Base-by-base conservation (phyloP, 108 stramenopile species). In the Parietichytrium sp. region DNA sequence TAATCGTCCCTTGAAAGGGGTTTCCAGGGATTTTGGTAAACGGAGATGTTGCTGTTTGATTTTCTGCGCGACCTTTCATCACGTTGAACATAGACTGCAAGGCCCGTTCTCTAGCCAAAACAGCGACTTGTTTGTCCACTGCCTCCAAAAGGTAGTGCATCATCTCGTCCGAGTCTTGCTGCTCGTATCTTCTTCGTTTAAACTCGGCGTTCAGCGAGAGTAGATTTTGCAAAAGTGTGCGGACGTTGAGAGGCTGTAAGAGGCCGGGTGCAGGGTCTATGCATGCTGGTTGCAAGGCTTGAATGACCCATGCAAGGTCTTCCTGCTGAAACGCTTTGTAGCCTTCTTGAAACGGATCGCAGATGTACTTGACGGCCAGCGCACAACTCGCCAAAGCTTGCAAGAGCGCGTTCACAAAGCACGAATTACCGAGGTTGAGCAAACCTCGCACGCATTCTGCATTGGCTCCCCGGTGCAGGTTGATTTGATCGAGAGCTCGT, bases 101-200 rank as follows among this genome's bases (percentile, higher is more conserved):
- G 29, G 13, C 13, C 20, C 45, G 10, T 45, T 25, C n/a, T 15
- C 23, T n/a, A 0, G 13, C 25, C n/a, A 72, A 25, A 38, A 10
- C 38, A 1, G 29, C 61, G n/a, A n/a, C n/a, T n/a, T n/a, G n/a
- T 27, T 33, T 72, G 61, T 72, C 61, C 1, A 72, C 42, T 0
- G 61, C 61, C 10, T 72, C 61, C 38, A 72, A 42, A 33, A 72
- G 38, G 15, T 45, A 42, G 33, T 72, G 61, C 33, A 72, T 23
- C 10, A 72, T 33, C 42, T 72, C 61, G 42, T 72, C 61, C n/a
- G 61, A 33, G 61, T 72, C 61, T 25, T 72, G 61, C 42, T 72
- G 61, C 33, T 72, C 38, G 38, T 72, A 33, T 10, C 61, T 72
- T 16, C 45, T 45, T 20, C 61, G 33, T n/a, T n/a, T n/a, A 38